Conservation (phyloP, 139 green algal genomes). For the Edaphochlamys debaryana region DNA sequence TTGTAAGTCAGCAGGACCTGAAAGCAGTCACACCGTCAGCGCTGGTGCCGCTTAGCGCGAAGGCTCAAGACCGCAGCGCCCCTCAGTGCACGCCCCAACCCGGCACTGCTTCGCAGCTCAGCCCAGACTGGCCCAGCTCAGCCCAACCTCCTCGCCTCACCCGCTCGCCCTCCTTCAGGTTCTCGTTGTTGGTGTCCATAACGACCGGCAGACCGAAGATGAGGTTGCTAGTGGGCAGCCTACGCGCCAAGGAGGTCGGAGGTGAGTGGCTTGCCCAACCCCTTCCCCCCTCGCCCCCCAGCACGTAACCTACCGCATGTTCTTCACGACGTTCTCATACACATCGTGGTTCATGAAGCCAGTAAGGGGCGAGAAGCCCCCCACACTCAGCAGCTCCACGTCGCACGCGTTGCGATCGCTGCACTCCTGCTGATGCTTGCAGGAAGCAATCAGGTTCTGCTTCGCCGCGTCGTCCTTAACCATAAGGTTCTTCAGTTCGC, state of each 20-base stretch:
- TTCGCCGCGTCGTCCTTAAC: slow-evolving; percentile 56
- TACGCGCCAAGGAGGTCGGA: slow-evolving; percentile 7
- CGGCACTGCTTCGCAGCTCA: no score
- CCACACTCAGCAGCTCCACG: slow-evolving; percentile 90
- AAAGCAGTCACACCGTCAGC: no score
- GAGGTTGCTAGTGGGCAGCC: slow-evolving; percentile 70
- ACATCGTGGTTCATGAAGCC: slow-evolving; percentile 90
- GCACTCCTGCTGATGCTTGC: slow-evolving; percentile 66
- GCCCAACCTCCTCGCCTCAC: no score
- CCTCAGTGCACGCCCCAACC: no score
- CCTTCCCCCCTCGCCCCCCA: no score
- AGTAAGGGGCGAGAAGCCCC: slow-evolving; percentile 87
- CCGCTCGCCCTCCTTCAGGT: slow-evolving; percentile 75
- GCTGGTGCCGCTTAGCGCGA: no score
- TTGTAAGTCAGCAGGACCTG: slow-evolving; percentile 90
- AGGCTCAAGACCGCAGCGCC: no score
- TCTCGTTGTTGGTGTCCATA: slow-evolving; percentile 85
- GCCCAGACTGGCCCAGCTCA: no score
- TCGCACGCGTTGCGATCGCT: slow-evolving; percentile 92
- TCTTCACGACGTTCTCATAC: slow-evolving; percentile 83
- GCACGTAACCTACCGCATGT: slow-evolving; percentile 66
- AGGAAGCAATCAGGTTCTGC: slow-evolving; percentile 53
- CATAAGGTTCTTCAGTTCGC: slow-evolving; percentile 80
- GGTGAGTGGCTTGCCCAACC: no score
- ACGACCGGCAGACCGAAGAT: slow-evolving; percentile 92